phyloP scores from a whole-genome alignment of 2,329 filamentous ascomycete genomes.

The Diplodia corticola region DNA sequence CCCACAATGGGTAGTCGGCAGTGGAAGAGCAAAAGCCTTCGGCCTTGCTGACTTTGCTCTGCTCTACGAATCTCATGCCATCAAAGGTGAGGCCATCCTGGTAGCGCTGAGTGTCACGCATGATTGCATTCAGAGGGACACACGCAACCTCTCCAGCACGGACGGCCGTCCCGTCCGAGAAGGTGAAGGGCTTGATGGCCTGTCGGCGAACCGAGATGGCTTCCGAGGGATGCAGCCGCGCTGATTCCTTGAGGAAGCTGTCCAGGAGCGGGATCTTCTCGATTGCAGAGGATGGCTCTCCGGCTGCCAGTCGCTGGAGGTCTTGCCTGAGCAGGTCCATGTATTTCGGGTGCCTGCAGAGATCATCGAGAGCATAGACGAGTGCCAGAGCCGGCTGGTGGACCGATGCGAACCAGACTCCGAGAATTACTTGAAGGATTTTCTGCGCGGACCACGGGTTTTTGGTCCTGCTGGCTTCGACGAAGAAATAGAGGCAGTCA shows the following conservation, averaged over 20 bases:
- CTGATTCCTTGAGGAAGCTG: constrained; percentile 27
- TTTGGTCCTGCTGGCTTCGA: constrained; percentile 12
- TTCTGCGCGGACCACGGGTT: constrained; percentile 6
- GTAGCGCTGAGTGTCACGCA: neutral
- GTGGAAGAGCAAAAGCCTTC: neutral
- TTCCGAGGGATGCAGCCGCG: constrained; percentile 24
- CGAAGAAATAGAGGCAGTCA: constrained; percentile 17
- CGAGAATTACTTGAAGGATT: constrained; percentile 17
- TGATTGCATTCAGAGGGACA: neutral
- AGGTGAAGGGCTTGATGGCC: constrained; percentile 10
- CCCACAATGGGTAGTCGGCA: neutral
- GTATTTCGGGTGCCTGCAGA: neutral
- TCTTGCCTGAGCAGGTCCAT: neutral
- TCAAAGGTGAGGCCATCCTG: neutral
- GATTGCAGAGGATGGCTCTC: neutral
- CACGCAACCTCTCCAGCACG: neutral
- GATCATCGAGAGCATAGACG: constrained; percentile 8
- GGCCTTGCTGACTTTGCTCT: neutral
- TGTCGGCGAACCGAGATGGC: constrained; percentile 20
- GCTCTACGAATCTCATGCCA: neutral
- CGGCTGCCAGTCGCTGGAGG: neutral
- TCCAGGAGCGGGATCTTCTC: constrained; percentile 25
- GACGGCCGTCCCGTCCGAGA: neutral
- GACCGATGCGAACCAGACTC: constrained; percentile 19
- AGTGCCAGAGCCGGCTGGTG: constrained; percentile 18